Conservation (phyloP, 495 filamentous ascomycete genomes). For the Tuber microsphaerosporum region DNA sequence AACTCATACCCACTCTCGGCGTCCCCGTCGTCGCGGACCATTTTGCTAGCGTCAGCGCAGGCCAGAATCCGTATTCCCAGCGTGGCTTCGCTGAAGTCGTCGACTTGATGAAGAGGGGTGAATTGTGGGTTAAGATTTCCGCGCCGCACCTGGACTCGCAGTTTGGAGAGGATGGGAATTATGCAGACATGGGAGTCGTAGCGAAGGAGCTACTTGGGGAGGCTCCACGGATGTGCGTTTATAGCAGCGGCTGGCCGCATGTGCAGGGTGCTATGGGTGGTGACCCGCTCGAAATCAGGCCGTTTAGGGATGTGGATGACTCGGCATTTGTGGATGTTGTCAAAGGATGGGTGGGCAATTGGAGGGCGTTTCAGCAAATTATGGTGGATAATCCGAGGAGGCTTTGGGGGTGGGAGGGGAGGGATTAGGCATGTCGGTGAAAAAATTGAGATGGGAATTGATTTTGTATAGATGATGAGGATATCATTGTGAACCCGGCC, state of each 20-base stretch:
- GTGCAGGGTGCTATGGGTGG: neutral
- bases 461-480: neutral
- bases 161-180: neutral
- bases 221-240: neutral
- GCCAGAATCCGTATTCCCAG: neutral
- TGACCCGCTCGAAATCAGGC: neutral
- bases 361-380: neutral
- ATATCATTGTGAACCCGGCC: neutral
- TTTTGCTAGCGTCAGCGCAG: neutral
- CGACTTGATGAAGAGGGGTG: slow-evolving; percentile 1
- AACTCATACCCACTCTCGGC: neutral
- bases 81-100: slow-evolving; percentile 1
- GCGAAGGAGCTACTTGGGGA: neutral
- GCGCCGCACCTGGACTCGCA: neutral
- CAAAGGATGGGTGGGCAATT: neutral
- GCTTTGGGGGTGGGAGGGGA: neutral
- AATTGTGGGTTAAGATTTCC: neutral
- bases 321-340: neutral
- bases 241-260: neutral
- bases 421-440: neutral
- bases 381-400: slow-evolving; percentile 3
- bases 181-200: neutral
- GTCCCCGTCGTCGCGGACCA: slow-evolving; percentile 6
- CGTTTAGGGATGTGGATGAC: neutral
- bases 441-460: neutral